These are phyloP conservation scores for Tephrocybe rancida DNA, from an alignment of 768 basidiomycete genomes.

Conservation along the genomic window DNA sequence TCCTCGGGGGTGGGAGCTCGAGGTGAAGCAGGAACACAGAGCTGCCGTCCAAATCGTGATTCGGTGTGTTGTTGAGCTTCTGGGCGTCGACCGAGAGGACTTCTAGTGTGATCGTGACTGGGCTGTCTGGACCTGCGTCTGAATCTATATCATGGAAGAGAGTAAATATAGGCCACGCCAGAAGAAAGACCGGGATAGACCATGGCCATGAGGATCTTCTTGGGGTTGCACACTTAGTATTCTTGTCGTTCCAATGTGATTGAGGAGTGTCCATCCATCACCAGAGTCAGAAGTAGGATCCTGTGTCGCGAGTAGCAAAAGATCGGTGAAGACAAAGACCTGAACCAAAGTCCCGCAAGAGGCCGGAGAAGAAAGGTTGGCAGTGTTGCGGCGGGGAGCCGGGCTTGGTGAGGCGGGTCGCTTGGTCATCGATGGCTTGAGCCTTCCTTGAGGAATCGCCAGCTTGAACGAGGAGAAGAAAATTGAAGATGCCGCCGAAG, in stretches of 20 bases:
- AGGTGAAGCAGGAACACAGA: conserved; percentile 37
- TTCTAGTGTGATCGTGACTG: conserved; percentile 42
- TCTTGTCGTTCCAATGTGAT: conserved; percentile 43
- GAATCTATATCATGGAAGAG: conserved; percentile 20
- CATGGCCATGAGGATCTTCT: conserved; percentile 11
- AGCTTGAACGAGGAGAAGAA: conserved; percentile 20
- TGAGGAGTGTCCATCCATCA: conserved; percentile 26
- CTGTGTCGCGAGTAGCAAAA: conserved; percentile 61
- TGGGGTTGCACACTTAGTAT: conserved; percentile 37
- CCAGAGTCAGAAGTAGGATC: conserved; percentile 18
- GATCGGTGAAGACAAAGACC: conserved; percentile 60
- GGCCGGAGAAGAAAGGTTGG: background rate
- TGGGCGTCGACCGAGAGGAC: conserved; percentile 47
- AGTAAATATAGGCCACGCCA: background rate
- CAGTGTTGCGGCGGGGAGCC: conserved; percentile 3
- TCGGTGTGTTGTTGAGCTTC: conserved; percentile 39
- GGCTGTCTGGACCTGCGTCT: conserved; percentile 9
- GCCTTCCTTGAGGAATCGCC: conserved; percentile 9
- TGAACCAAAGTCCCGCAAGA: conserved; percentile 24
- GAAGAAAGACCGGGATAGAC: conserved; percentile 9
- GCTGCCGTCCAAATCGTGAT: conserved; percentile 25
- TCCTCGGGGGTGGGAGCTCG: conserved; percentile 19
- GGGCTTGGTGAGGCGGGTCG: conserved; percentile 11
- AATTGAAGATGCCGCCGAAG: conserved; percentile 11
- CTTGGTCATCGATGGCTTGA: conserved; percentile 7